These are phyloP conservation scores for Plasmodium vinckei DNA, from an alignment of 169 alveolate species.

Conservation along the genomic window DNA sequence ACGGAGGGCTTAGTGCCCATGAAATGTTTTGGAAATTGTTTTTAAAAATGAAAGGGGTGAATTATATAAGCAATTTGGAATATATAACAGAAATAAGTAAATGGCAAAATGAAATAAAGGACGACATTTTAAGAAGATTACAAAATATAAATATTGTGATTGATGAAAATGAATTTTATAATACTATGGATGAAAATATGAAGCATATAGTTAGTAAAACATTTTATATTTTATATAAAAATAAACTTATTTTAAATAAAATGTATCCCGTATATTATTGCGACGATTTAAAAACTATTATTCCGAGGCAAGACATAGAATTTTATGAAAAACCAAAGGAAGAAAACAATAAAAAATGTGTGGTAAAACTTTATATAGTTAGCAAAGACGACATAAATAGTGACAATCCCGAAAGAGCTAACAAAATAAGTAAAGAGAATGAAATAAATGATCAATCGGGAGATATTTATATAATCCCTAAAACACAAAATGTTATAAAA, in stretches of 20 bases:
- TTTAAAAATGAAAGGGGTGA: too few species aligned
- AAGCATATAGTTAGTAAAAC: not conserved
- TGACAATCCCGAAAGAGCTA: not conserved
- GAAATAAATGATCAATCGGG: not conserved
- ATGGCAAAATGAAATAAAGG: conserved; percentile 31
- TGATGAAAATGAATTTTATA: conserved; percentile 16
- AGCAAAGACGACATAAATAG: not conserved
- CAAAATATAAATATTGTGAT: conserved; percentile 37
- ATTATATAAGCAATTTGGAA: not conserved
- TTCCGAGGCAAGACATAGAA: conserved; percentile 31
- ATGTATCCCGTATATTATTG: conserved; percentile 63
- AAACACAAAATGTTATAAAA: conserved; percentile 8
- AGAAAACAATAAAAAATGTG: not conserved
- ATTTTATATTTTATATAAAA: conserved; percentile 22
- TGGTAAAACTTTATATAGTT: conserved; percentile 12
- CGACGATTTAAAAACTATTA: conserved; percentile 13
- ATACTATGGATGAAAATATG: conserved; percentile 41
- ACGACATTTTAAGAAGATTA: conserved; percentile 10
- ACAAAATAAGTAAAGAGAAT: not conserved
- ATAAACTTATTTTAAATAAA: conserved; percentile 25
- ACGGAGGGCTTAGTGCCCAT: conserved; percentile 67
- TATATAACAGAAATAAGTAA: conserved; percentile 18
- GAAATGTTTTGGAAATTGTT: conserved; percentile 20
- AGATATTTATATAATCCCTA: not conserved
- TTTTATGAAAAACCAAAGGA: conserved; percentile 8